Base-by-base conservation (phyloP, 345 rosid genomes). In the Lepidium africanum region DNA sequence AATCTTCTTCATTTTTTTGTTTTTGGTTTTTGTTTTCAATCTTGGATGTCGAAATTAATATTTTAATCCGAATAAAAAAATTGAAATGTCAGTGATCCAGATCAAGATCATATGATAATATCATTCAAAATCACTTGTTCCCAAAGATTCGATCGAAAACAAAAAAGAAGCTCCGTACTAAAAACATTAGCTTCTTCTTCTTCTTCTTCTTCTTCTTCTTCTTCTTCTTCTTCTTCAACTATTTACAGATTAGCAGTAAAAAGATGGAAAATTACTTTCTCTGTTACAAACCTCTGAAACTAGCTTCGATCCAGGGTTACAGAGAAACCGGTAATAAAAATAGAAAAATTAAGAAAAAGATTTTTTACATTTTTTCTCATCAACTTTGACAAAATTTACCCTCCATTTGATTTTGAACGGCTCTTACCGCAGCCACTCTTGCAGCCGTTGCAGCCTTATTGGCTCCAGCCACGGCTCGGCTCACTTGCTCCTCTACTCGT, bases 371-470 rank as follows among this genome's bases (percentile, higher is more conserved):
- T 65, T 65, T 58, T 10, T 9, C 15, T n/a, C 51, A n/a, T 74
- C 52, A 74, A 75, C 65, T 63, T 63, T 85, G 87, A 75, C 96
- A 92, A 88, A 92, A 92, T 79, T 84, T 88, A 73, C 92, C 92
- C 43, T 88, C 98, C 82, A 90, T 83, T 50, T 78, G 87, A 74
- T 88, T 93, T 79, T 88, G 98, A 75, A 90, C 98, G 25, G 97
- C 98, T 83, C 83, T 88, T 30, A 93, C 84, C 0, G 98, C 96
- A 21, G 97, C 97, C 59, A 90, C 97, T 81, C 99, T 82, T 9
- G 99, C 97, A 25, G 99, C 99, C 10, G 96, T 85, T 17, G 96
- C 97, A 4, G 97, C 95, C 43, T 88, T 79, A 56, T 88, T 93
- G 13, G 99, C 99, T 11, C 84, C 91, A 49, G 65, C 65, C 56